phyloP scores from a whole-genome alignment of 2,329 filamentous ascomycete species.

The Botrytis medusae region DNA sequence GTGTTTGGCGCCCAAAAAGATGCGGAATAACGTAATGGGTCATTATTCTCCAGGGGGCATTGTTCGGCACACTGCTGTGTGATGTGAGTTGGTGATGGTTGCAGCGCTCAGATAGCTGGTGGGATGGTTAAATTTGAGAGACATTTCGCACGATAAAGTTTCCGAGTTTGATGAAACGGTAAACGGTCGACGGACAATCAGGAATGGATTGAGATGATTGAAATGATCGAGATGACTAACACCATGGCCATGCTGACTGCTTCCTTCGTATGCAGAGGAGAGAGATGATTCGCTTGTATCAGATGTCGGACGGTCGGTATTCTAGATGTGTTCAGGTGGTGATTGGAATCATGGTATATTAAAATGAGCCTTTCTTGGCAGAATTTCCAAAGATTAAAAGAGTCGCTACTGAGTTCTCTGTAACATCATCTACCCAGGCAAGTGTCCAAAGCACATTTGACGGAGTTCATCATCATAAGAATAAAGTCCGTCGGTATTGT shows the following conservation, averaged over 20 bases:
- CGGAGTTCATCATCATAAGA: too few species aligned
- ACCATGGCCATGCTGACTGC: not conserved
- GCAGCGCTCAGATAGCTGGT: not conserved
- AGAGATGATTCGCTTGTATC: not conserved
- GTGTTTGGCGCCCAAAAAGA: not conserved
- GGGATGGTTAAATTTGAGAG: not conserved
- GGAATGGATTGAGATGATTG: not conserved
- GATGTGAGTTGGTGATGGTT: not conserved
- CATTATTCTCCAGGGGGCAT: not conserved
- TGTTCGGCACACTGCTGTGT: not conserved
- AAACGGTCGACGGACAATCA: not conserved
- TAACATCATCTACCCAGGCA: too few species aligned
- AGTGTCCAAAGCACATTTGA: too few species aligned
- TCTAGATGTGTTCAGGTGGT: not conserved
- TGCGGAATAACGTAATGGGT: not conserved
- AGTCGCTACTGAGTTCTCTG: not conserved
- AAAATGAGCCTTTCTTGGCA: conserved; percentile 7
- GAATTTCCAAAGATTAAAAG: not conserved
- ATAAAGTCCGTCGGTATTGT: too few species aligned
- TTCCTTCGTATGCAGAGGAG: too few species aligned
- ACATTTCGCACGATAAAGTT: not conserved
- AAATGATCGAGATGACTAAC: not conserved
- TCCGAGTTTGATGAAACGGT: not conserved
- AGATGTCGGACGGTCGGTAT: not conserved
- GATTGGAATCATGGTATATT: not conserved